Base-by-base conservation (phyloP, 306 rosid genomes). In the Glycine tomentella region DNA sequence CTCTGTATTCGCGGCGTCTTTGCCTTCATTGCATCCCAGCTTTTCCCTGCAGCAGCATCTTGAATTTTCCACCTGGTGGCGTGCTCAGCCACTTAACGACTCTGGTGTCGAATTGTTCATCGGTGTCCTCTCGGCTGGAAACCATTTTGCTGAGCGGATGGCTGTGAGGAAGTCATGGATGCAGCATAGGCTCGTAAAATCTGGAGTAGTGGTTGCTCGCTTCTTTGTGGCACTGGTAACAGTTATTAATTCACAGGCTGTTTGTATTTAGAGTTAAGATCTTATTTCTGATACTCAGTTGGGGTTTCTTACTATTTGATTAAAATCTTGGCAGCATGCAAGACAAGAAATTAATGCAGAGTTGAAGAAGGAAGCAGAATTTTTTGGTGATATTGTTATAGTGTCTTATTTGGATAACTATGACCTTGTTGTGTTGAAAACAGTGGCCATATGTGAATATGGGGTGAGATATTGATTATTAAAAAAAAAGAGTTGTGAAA, bases 141-240 rank as follows among this genome's bases (percentile, higher is more conserved):
- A 92, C 85, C 98, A 94, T 88, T 94, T 94, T 52, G 87, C 94
- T 0, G 98, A 94, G 89, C 85, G 98, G 67, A 94, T 94, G 98
- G 98, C 98, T 5, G 90, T 89, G 7, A 88, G 97, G 86, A 94
- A 88, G 88, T 94, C 98, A 34, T 94, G 98, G 98, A 90, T 92
- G 97, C 96, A 88, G 82, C 94, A 94, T 86, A 84, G 48, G 74
- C 92, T 92, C 58, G 53, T 94, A 74, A 87, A 79, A 73, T 92
- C 98, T 17, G 82, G 93, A 33, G 84, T 55, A 56, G 97, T 87
- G 69, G 91, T 86, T 33, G 85, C 92, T 63, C 98, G 98, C 25
- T 94, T 94, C 81, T 94, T 94, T 67, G 97, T 92, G 58, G 98
- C 98, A 64, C 84, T 91, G 90, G 98, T 94, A 85, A 75, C 46